Percentiles rank a stretch among this genome's conserved stretches.
These are phyloP conservation scores for Pythium sukuiense DNA, from an alignment of 352 stramenopile species.

Conservation along the genomic window DNA sequence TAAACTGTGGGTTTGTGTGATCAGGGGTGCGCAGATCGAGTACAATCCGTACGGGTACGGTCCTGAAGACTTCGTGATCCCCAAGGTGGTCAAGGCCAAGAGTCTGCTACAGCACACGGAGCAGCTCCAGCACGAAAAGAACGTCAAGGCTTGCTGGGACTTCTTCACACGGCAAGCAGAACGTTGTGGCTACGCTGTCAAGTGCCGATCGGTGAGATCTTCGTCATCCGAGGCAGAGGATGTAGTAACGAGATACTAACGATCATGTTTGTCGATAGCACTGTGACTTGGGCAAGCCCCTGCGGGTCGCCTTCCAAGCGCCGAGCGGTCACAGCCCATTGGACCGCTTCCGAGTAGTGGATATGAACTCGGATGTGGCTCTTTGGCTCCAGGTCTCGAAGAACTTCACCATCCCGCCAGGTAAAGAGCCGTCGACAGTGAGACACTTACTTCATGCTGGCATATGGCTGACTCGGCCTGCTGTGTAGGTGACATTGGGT, in stretches of 20 bases:
- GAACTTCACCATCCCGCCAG: slow-evolving; percentile 77
- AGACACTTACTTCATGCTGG: neutral
- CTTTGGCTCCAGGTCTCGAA: slow-evolving; percentile 87
- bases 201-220: slow-evolving; percentile 63
- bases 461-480: neutral
- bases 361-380: slow-evolving; percentile 79
- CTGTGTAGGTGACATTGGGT: slow-evolving; percentile 52
- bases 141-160: slow-evolving; percentile 73
- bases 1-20: neutral
- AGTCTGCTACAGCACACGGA: slow-evolving; percentile 87
- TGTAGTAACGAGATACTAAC: neutral
- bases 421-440: slow-evolving; percentile 16
- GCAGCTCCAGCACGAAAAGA: slow-evolving; percentile 81
- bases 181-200: slow-evolving; percentile 61
- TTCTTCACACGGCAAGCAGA: slow-evolving; percentile 78
- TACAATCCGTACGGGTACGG: slow-evolving; percentile 88
- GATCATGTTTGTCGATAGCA: slow-evolving; percentile 38
- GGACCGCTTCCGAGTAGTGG: slow-evolving; percentile 83
- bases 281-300: slow-evolving; percentile 76
- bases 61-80: slow-evolving; percentile 82
- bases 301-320: slow-evolving; percentile 78
- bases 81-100: slow-evolving; percentile 76
- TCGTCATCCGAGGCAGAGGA: neutral
- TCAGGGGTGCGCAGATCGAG: slow-evolving; percentile 57
- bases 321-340: slow-evolving; percentile 63